Base-by-base conservation (phyloP, 1,284 basidiomycete genomes). In the Porodaedalea pini region DNA sequence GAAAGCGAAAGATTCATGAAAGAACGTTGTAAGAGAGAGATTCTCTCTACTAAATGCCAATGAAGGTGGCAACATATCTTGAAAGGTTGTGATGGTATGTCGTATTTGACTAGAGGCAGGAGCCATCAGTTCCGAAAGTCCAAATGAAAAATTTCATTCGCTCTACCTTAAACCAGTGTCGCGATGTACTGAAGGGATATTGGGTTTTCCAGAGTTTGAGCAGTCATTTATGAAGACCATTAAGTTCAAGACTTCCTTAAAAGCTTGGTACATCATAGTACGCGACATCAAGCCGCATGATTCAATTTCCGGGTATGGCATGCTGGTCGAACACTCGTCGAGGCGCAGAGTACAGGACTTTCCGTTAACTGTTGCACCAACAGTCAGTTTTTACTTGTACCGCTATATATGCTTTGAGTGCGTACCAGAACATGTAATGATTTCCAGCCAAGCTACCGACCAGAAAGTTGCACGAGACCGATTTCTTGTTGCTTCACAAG, bases 371-470 rank as follows among this genome's bases (percentile, higher is more conserved):
- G 36, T 13, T 10, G 15, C 31, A 27, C 15, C 6, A 44, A 11
- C 6, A 40, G 6, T 32, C 5, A 15, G 25, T n/a, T n/a, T n/a
- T n/a, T n/a, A n/a, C 15, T 39, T 19, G n/a, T 19, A 34, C 39
- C 40, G 17, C 19, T 8, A 19, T 39, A 8, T 2, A 6, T 19
- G 15, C 17, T 5, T 29, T 11, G 25, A 47, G 32, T 15, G 52
- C 56, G 23, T 29, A 58, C 56, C 50, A 54, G 51, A 45, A 39
- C 56, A 52, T 19, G 56, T 41, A 4, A 45, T 36, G 10, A 58
- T 50, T 4, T 53, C 51, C 25, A 58, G 41, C 56, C 56, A 58
- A 7, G 29, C 41, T 5, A 58, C 51, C 21, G 56, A 45, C 56
- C 56, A 58, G 37, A 58, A 58, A 21, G 51, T 58, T 23, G 25